A percentile compares a stretch with the other conserved stretches of the same genome.
Evolutionary conservation across 202 grass and related monocot genomes (phyloP).

Genomic region (Cymbopogon flexuosus): DNA sequence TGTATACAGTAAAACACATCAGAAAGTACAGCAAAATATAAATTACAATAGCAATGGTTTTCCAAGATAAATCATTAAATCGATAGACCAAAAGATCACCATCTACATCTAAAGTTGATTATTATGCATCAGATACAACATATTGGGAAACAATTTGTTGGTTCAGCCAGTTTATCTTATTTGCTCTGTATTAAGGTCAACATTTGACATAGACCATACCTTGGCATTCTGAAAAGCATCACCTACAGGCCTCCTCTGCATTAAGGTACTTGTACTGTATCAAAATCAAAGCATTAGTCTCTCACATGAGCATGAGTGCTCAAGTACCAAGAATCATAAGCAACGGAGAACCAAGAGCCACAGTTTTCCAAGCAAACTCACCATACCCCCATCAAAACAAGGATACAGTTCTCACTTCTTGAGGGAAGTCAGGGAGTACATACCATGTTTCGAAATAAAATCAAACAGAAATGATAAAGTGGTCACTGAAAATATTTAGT

Average conservation of each 20-base stretch:
- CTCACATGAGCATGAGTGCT: conserved; percentile 24
- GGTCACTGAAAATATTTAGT: conserved; percentile 21
- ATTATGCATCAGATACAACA: background rate
- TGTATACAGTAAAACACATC: background rate
- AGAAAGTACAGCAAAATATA: background rate
- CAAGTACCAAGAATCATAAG: conserved; percentile 10
- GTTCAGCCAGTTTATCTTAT: background rate
- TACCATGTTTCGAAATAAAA: conserved; percentile 41
- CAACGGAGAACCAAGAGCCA: background rate
- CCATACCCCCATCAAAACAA: conserved; percentile 21
- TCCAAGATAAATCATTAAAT: background rate
- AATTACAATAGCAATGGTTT: background rate
- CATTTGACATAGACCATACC: conserved; percentile 14
- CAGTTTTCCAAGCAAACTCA: conserved; percentile 19
- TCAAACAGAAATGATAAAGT: conserved; percentile 35
- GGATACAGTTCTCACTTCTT: background rate
- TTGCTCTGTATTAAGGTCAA: too few relatives aligned
- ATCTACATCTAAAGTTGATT: background rate
- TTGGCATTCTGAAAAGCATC: conserved; percentile 40
- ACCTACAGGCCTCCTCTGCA: conserved; percentile 36
- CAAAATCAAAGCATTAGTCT: conserved; percentile 33
- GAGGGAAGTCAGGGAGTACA: conserved; percentile 26
- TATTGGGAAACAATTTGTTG: too few relatives aligned
- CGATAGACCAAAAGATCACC: background rate
- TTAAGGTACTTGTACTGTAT: conserved; percentile 41